Conservation (phyloP, 139 green algal species). For the Chlamydomonas asymmetrica region DNA sequence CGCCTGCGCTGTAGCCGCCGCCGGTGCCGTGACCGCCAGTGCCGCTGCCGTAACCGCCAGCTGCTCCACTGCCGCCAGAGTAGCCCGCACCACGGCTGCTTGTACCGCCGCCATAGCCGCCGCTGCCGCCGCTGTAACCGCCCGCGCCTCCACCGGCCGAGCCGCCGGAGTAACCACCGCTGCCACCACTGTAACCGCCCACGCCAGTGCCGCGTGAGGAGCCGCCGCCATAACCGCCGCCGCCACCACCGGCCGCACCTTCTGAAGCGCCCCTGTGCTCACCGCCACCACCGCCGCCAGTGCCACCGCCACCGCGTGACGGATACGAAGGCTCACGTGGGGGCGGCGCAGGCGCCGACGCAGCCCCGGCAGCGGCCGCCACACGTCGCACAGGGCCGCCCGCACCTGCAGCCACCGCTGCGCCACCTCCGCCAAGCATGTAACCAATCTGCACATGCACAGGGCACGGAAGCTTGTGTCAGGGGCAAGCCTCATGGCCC, state of each 20-base stretch:
- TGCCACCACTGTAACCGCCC: neutral
- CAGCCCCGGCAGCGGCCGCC: constrained; percentile 25
- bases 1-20: neutral
- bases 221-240: constrained; percentile 7
- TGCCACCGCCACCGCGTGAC: neutral
- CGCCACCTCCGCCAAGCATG: neutral
- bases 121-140: constrained; percentile 11
- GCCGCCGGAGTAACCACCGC: neutral
- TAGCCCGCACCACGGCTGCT: neutral
- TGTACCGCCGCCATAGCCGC: constrained; percentile 2
- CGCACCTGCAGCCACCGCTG: neutral
- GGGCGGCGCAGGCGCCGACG: neutral
- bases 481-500: neutral
- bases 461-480: neutral
- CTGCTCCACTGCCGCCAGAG: neutral
- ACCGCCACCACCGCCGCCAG: neutral
- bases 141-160: neutral
- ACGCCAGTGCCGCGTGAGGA: constrained; percentile 1
- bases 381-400: constrained; percentile 2
- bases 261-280: neutral
- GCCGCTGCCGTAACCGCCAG: neutral
- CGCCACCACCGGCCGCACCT: neutral
- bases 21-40: neutral
- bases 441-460: neutral
- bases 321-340: too few species aligned